phyloP scores from a whole-genome alignment of 192 early-diverging fungal species.

The Coemansia sp. region DNA sequence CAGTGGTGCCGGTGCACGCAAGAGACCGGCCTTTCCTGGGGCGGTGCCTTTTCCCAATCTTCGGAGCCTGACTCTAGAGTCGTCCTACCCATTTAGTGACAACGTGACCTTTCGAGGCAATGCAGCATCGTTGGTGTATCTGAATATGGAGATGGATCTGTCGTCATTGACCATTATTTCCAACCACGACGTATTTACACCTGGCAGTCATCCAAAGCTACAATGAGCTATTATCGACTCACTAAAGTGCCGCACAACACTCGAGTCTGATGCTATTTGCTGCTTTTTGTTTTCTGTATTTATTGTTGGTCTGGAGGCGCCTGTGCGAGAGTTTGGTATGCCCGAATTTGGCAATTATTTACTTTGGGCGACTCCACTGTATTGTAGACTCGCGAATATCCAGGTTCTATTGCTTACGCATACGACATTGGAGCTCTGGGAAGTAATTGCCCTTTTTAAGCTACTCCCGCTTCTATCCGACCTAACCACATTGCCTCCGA shows the following conservation, averaged over 20 bases:
- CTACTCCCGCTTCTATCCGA: background rate
- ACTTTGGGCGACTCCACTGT: background rate
- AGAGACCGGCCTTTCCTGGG: background rate
- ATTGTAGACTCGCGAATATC: background rate
- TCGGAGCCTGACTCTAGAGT: background rate
- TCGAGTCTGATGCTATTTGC: background rate
- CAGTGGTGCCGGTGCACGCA: background rate
- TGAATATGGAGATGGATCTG: background rate
- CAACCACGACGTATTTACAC: background rate
- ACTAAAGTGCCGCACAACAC: too few species aligned
- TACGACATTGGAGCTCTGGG: background rate
- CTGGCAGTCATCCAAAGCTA: background rate
- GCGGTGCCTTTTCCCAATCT: background rate
- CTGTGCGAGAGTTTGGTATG: background rate
- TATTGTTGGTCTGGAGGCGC: background rate
- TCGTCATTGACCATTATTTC: background rate
- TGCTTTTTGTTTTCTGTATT: background rate
- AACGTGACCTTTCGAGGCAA: slow-evolving; percentile 6
- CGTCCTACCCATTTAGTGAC: background rate
- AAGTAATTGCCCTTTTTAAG: background rate
- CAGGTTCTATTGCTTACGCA: background rate
- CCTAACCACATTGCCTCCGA: background rate
- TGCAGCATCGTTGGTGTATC: background rate
- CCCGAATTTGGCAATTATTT: background rate
- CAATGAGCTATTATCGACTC: background rate